These are phyloP conservation scores for Paraleonurus japonicus DNA, from an alignment of 257 asterid species.

Conservation along the genomic window DNA sequence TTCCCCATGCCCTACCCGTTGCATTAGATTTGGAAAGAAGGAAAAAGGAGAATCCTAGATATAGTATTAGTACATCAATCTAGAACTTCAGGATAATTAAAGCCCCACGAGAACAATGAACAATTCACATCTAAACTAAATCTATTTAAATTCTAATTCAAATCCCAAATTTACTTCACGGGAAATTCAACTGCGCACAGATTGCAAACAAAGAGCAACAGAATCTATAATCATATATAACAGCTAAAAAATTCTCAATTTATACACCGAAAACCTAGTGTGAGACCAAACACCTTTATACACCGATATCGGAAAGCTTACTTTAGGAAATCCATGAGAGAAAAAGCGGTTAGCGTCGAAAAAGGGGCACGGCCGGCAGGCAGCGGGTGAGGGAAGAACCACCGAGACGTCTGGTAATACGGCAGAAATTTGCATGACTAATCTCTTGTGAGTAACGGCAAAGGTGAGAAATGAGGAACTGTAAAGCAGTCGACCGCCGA, in stretches of 20 bases:
- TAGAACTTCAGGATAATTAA: neutral
- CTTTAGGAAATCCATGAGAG: constrained; percentile 43
- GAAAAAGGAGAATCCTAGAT: neutral
- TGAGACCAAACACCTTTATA: neutral
- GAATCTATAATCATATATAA: neutral
- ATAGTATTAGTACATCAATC: neutral
- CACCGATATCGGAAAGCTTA: constrained; percentile 32
- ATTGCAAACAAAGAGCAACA: neutral
- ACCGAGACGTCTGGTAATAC: constrained; percentile 49
- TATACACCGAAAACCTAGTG: neutral
- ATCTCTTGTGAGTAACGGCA: neutral
- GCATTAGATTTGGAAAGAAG: neutral
- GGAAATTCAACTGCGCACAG: neutral
- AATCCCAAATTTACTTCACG: neutral
- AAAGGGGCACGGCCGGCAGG: constrained; percentile 38
- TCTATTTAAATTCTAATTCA: neutral
- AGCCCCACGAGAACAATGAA: neutral
- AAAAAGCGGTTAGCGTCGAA: constrained; percentile 41
- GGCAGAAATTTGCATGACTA: constrained; percentile 54
- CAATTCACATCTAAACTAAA: neutral
- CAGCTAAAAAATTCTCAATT: constrained; percentile 1
- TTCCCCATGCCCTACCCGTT: neutral
- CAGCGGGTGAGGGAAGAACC: constrained; percentile 51
- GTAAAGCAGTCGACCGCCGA: constrained; percentile 1
- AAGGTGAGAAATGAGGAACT: neutral